A percentile compares a stretch with the other conserved stretches of the same genome.
These are phyloP conservation scores for Tieghemiomyces parasiticus DNA, from an alignment of 192 early-diverging fungal genomes.

Conservation along the genomic window DNA sequence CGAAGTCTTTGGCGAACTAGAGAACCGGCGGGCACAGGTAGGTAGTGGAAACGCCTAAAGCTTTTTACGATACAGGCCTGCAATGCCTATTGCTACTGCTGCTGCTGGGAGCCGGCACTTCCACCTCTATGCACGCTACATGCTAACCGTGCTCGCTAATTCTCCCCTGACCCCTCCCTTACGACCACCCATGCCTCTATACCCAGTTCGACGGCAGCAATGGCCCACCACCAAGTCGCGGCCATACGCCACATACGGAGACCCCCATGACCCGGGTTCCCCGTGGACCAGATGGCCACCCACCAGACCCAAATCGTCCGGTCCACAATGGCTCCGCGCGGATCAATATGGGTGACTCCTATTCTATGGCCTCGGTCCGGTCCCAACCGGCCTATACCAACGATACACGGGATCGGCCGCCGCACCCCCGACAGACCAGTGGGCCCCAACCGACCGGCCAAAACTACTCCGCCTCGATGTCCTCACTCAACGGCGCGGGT, in stretches of 20 bases:
- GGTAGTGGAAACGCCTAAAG: neutral
- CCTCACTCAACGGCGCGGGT: neutral
- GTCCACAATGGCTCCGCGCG: too few relatives aligned
- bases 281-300: too few relatives aligned
- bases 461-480: neutral
- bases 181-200: neutral
- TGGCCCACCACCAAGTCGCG: too few relatives aligned
- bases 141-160: neutral
- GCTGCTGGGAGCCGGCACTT: neutral
- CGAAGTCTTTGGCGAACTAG: slow-evolving; percentile 70
- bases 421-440: neutral
- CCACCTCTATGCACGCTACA: neutral
- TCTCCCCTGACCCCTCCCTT: neutral
- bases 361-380: neutral
- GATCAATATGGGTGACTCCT: too few relatives aligned
- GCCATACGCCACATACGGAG: too few relatives aligned
- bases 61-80: neutral
- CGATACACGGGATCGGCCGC: neutral
- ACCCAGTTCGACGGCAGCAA: neutral
- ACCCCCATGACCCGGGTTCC: too few relatives aligned
- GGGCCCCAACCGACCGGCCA: too few relatives aligned
- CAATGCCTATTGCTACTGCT: neutral
- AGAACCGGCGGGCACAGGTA: slow-evolving; percentile 9
- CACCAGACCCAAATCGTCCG: too few relatives aligned
- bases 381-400: neutral